phyloP scores from a whole-genome alignment of 768 basidiomycete species.

The Trametes elegans region DNA sequence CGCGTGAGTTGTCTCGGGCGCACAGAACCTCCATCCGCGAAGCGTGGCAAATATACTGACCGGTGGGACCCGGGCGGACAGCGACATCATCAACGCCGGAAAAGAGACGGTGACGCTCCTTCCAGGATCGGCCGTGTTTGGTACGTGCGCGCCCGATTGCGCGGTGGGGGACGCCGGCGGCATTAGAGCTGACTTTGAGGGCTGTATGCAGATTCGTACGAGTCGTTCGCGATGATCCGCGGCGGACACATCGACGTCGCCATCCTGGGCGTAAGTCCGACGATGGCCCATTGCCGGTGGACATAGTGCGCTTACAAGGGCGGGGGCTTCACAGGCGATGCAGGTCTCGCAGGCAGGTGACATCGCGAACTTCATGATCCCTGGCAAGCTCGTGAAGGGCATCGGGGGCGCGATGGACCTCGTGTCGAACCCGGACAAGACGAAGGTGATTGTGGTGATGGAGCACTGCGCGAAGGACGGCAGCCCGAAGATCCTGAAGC shows the following conservation, averaged over 20 bases:
- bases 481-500: constrained; percentile 79
- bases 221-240: constrained; percentile 97
- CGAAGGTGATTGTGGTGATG: constrained; percentile 87
- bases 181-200: neutral
- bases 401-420: constrained; percentile 98
- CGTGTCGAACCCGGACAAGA: constrained; percentile 94
- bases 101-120: constrained; percentile 93
- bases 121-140: constrained; percentile 90
- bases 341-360: constrained; percentile 92
- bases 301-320: constrained; percentile 9
- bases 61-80: constrained; percentile 28
- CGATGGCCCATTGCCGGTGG: constrained; percentile 1
- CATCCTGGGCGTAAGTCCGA: constrained; percentile 76
- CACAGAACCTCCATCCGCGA: too few species aligned
- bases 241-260: constrained; percentile 94
- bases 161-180: too few species aligned
- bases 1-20: constrained; percentile 49
- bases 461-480: constrained; percentile 92
- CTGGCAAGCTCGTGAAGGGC: constrained; percentile 89
- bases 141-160: constrained; percentile 41
- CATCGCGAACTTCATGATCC: constrained; percentile 98
- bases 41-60: neutral
- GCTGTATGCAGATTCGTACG: constrained; percentile 67
- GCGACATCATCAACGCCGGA: constrained; percentile 91
- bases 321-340: constrained; percentile 67